These are phyloP conservation scores for Boletus insuetus DNA, from an alignment of 768 basidiomycete genomes.

Conservation along the genomic window DNA sequence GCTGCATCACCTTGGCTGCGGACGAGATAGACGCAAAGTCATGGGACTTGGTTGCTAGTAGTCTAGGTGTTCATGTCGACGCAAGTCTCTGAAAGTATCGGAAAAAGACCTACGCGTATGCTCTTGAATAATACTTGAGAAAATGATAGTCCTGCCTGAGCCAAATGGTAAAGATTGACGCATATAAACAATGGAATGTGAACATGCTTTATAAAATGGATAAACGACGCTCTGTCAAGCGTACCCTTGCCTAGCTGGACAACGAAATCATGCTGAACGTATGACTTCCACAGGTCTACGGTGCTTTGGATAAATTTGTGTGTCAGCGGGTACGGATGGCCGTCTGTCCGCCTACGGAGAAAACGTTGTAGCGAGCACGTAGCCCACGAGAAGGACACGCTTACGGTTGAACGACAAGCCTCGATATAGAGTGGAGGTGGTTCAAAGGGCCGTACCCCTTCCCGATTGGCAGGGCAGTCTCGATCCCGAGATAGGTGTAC, in stretches of 20 bases:
- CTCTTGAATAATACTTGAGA: constrained; percentile 79
- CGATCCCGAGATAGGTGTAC: constrained; percentile 78
- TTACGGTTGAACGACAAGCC: constrained; percentile 50
- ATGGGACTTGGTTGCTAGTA: constrained; percentile 76
- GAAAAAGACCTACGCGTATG: constrained; percentile 54
- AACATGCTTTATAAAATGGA: constrained; percentile 80
- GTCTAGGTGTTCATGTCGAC: constrained; percentile 34
- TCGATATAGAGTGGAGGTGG: constrained; percentile 65
- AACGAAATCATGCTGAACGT: constrained; percentile 85
- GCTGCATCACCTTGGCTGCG: constrained; percentile 60
- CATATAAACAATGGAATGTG: background rate
- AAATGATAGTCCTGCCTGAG: constrained; percentile 79
- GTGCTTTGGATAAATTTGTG: constrained; percentile 59
- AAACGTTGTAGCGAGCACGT: background rate
- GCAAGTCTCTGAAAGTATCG: too few species aligned
- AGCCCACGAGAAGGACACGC: constrained; percentile 30
- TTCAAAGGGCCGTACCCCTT: constrained; percentile 83
- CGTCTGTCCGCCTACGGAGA: constrained; percentile 47
- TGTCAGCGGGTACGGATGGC: constrained; percentile 69
- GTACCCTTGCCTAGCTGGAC: constrained; percentile 70
- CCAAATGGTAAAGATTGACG: background rate
- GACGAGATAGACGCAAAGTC: constrained; percentile 59
- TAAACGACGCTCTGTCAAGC: constrained; percentile 61
- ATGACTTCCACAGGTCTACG: constrained; percentile 60
- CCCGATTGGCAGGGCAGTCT: constrained; percentile 64